Base-by-base conservation (phyloP, 441 rosid species). In the Isatis lusitanica region DNA sequence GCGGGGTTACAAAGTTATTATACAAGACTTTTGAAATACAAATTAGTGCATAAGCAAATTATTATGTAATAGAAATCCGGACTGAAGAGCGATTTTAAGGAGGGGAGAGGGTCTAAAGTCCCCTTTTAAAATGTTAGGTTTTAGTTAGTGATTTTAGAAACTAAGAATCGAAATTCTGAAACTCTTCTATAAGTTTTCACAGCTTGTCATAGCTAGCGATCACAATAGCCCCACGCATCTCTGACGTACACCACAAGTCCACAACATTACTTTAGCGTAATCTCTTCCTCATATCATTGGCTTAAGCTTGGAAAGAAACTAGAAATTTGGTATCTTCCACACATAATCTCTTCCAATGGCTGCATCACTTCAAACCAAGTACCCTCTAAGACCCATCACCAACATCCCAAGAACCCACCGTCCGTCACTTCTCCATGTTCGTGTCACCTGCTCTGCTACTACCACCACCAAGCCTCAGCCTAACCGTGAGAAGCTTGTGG, bases 291-390 rank as follows among this genome's bases (percentile, higher is more conserved):
- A 31, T 48, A 17, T 64, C 55, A 18, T 71, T 39, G 48, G n/a
- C 40, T 46, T 46, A 47, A 46, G 24, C 39, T 64, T 60, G 16
- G 40, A 42, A 11, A 48, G 9, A 56, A 28, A 28, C 0, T 28
- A 26, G 35, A 44, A 24, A 0, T 9, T 59, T 31, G 15, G 4
- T 38, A 28, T 8, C 50, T 36, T 62, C 13, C 74, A 57, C 61
- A 21, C 9, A 6, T 57, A n/a, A 47, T 66, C 47, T 61, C 65
- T 66, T 43, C 66, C 82, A 57, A 90, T 90, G 96, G 83, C 90
- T 21, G 66, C 66, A 79, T 78, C 85, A 9, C 78, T 79, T 26
- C 88, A 83, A 24, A 78, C 82, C 71, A 81, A 74, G 63, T 83
- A 35, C 83, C 81, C 82, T 2, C 47, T 78, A 33, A 74, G 74